Evolutionary conservation across 164 flowering plant genomes (phyloP), one percentile per base, ranked within the genome.

Genomic region (Nymphaea colorata): DNA sequence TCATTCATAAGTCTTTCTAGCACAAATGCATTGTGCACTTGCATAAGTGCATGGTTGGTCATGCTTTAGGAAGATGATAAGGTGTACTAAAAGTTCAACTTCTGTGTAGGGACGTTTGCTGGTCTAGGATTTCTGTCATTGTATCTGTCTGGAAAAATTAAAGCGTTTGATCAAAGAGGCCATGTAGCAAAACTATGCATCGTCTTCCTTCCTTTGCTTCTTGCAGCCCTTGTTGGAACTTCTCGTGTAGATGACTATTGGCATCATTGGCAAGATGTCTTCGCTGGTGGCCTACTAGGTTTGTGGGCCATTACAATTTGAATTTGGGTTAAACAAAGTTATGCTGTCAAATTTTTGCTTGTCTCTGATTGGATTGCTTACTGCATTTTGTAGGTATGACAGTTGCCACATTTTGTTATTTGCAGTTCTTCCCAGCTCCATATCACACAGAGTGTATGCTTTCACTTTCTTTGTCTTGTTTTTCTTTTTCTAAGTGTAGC

Each of bases 231-330:
- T 42, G 88, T 88, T 69, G 94, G 82, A 25, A 69, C 86, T 75
- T 86, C 94, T 67, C 80, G 89, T 64, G 86, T 86, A 61, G 90
- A 88, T 74, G 94, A 88, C 78, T 86, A 88, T 71, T 78, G 91
- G 94, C 94, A 88, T 76, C 94, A 88, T 45, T 86, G 91, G 94
- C 80, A 82, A 72, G 94, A 88, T 75, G 91, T 88, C 44, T 85
- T 86, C 81, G 86, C 87, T 36, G 94, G 91, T 69, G 88, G 83
- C 68, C 80, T 86, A 2, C 43, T 88, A 78, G 94, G 94, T 88
- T 57, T 57, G 78, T 67, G 55, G 12, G 12, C 55, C 55, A 2
- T 47, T 4, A 47, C 55, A 47, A 5, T 18, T 60, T 43, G 3
- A 43, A 41, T n/a, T 11, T 15, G 15, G 16, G 18, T 12, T 41